A percentile compares a stretch with the other conserved stretches of the same genome.
These are phyloP conservation scores for Mycena crocata DNA, from an alignment of 768 basidiomycete species.

Conservation along the genomic window DNA sequence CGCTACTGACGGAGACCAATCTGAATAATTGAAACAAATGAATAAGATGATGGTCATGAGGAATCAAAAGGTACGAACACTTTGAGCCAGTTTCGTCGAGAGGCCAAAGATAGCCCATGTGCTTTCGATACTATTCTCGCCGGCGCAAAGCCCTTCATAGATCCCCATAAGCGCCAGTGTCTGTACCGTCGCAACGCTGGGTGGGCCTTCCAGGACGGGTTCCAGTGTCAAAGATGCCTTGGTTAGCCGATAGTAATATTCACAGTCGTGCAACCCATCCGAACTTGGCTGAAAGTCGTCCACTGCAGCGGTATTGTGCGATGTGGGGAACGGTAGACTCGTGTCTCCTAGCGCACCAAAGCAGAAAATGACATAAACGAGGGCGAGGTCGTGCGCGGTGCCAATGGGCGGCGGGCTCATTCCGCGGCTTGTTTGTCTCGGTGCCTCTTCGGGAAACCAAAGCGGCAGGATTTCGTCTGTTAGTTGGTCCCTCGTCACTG, in stretches of 20 bases:
- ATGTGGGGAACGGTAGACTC: conserved; percentile 57
- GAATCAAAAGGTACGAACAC: conserved; percentile 55
- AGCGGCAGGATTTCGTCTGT: conserved; percentile 73
- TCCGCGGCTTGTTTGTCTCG: conserved; percentile 35
- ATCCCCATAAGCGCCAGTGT: conserved; percentile 75
- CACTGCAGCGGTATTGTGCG: conserved; percentile 31
- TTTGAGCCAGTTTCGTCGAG: conserved; percentile 74
- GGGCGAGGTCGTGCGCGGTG: conserved; percentile 69
- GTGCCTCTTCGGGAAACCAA: conserved; percentile 67
- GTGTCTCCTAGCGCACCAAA: conserved; percentile 72
- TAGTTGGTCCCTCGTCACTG: conserved; percentile 71
- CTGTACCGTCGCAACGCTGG: conserved; percentile 78
- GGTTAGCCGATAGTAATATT: conserved; percentile 68
- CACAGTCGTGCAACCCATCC: conserved; percentile 40
- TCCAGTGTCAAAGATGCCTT: conserved; percentile 75
- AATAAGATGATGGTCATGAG: neutral
- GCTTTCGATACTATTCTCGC: conserved; percentile 76
- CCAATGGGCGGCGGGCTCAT: conserved; percentile 34
- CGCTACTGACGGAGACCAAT: conserved; percentile 72
- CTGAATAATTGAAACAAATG: conserved; percentile 46
- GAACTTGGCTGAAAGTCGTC: conserved; percentile 11
- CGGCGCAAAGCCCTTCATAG: conserved; percentile 74
- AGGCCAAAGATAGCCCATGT: conserved; percentile 77
- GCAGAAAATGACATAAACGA: conserved; percentile 72
- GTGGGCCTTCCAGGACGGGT: conserved; percentile 76